Percentiles rank a stretch among this genome's conserved stretches.
These are phyloP conservation scores for Lobosporangium transversale DNA, from an alignment of 192 early-diverging fungal species.

Conservation along the genomic window DNA sequence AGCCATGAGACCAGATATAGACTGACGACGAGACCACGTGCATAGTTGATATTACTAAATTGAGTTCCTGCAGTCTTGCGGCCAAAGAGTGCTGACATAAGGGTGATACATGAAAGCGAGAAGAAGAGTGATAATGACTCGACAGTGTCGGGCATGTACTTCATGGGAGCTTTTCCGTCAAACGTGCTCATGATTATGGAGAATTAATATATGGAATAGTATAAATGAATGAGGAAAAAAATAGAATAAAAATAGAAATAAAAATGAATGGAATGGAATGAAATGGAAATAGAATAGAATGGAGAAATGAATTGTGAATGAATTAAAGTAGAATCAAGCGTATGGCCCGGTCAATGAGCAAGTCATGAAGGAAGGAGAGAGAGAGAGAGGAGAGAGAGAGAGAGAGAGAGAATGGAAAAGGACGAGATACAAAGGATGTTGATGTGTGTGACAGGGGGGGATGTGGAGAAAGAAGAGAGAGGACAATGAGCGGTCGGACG, in stretches of 20 bases:
- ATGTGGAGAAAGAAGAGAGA: background rate
- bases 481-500: background rate
- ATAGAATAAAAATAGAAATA: no score
- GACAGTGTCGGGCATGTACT: background rate
- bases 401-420: background rate
- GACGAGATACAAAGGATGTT: no score
- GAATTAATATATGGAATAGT: background rate
- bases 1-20: constrained; percentile 57
- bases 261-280: background rate
- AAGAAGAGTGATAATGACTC: constrained; percentile 54
- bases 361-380: background rate
- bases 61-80: constrained; percentile 53
- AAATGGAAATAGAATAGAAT: background rate
- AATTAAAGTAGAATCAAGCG: background rate
- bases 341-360: no score
- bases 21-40: constrained; percentile 45
- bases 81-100: constrained; percentile 57
- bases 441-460: no score
- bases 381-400: background rate
- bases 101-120: constrained; percentile 56
- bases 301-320: background rate
- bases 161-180: background rate
- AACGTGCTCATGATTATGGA: background rate
- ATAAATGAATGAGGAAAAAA: background rate
- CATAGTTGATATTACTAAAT: constrained; percentile 51